Evolutionary conservation across 225 moss, liverwort and hornwort genomes (phyloP), one percentile per base, ranked within the genome.

Genomic region (Antitrichia curtipendula): DNA sequence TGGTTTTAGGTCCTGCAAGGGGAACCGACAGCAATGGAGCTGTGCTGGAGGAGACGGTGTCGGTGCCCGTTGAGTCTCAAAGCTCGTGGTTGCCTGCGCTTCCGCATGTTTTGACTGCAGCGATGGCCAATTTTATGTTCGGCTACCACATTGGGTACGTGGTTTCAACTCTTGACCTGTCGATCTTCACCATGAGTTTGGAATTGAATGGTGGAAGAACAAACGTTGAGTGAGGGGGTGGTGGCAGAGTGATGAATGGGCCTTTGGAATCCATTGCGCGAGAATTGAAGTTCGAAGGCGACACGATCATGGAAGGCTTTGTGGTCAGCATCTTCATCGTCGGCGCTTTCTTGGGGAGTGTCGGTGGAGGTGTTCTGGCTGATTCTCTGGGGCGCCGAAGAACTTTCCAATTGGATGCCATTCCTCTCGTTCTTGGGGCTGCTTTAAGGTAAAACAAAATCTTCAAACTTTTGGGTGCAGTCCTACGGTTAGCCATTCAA

Each of bases 71-170:
- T 22, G 92, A 91, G 28, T 91, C 91, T 14, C 68, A 89, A n/a
- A 89, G 86, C 63, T 96, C 98, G 59, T 98, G 96, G 97, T 84
- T 96, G 87, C 96, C 95, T 56, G 94, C 93, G 68, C 88, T 98
- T 84, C 98, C 95, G 18, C 93, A 98, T 81, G 97, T 94, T 54
- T 70, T 95, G 90, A 98, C 97, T 75, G 98, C 98, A 70, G 95
- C 97, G 3, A 95, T 95, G 95, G 96, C 98, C 81, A 98, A 98
- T 90, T 97, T 97, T 40, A 91, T 98, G 93, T 98, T 98, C 68
- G 98, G 98, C 82, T 98, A 97, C 66, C 98, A 98, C 89, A 98
- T 98, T 83, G 98, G 98, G 98, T 98, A 78, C 62, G 64, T 77
- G 63, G 60, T 16, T 60, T 58, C 27, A 27, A 21, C 7, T 70